Evolutionary conservation across 305 asterid genomes (phyloP).

Genomic region (Fraxinus baroniana): DNA sequence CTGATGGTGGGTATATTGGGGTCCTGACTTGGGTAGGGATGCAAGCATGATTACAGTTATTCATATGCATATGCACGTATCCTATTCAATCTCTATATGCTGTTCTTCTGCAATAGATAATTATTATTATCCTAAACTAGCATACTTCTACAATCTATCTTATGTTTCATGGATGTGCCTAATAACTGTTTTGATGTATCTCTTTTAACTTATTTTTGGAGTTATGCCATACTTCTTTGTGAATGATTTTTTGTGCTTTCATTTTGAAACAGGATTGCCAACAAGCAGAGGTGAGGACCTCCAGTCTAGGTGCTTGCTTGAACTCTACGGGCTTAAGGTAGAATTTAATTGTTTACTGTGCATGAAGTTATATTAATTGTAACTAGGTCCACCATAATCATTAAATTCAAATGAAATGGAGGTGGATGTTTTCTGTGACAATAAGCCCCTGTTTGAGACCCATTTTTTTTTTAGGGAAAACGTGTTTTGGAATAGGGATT

Average conservation of each 20-base stretch:
- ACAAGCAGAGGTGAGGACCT: constrained; percentile 95
- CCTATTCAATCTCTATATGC: not conserved
- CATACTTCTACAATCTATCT: not conserved
- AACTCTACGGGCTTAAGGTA: constrained; percentile 98
- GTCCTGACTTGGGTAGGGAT: not conserved
- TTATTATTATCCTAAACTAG: not conserved
- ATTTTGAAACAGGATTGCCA: constrained; percentile 70
- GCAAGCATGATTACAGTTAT: not conserved
- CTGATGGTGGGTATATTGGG: not conserved
- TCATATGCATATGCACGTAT: not conserved
- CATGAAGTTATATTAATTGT: not conserved
- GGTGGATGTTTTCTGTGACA: constrained; percentile 4
- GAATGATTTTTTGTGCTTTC: constrained; percentile 15
- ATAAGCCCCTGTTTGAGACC: not conserved
- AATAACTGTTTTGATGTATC: not conserved
- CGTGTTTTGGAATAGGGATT: not conserved
- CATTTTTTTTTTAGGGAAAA: not conserved
- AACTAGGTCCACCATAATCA: constrained; percentile 3
- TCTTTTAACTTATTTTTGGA: not conserved
- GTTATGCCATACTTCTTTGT: constrained; percentile 13
- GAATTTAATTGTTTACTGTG: constrained; percentile 13
- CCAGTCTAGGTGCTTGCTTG: constrained; percentile 95
- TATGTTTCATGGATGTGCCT: not conserved
- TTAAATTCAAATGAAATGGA: not conserved
- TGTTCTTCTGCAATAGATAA: not conserved